These are phyloP conservation scores for Hydrangea macrophylla DNA, from an alignment of 148 eudicot genomes.

Conservation along the genomic window DNA sequence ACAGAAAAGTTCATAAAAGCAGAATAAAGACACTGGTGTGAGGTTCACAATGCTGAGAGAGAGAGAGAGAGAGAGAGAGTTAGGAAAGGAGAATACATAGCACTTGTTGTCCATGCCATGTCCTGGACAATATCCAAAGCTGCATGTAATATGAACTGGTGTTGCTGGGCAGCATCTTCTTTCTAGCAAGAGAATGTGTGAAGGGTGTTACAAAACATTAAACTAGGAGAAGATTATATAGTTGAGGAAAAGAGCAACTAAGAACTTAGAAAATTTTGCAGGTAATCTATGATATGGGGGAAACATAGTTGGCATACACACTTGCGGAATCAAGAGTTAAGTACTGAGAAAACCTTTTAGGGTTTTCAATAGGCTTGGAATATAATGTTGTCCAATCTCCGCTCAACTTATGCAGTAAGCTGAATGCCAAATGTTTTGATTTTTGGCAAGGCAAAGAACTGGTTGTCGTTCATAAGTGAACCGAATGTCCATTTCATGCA, in stretches of 20 bases:
- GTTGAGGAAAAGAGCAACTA: background rate
- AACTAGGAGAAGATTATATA: background rate
- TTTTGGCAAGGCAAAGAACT: too few relatives aligned
- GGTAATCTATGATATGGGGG: background rate
- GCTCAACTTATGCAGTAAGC: too few relatives aligned
- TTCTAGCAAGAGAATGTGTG: constrained; percentile 41
- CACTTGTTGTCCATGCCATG: constrained; percentile 99
- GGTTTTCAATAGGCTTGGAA: background rate
- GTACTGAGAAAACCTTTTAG: background rate
- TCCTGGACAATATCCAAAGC: constrained; percentile 96
- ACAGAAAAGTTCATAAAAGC: too few relatives aligned
- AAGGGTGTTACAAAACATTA: background rate
- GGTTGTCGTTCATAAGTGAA: too few relatives aligned
- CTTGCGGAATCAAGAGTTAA: too few relatives aligned
- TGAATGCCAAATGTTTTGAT: too few relatives aligned
- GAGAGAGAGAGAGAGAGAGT: background rate
- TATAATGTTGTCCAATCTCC: background rate
- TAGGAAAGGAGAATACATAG: constrained; percentile 57
- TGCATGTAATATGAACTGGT: constrained; percentile 91
- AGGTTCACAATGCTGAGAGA: background rate
- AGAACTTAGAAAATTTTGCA: background rate
- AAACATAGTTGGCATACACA: constrained; percentile 2
- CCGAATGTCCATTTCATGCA: too few relatives aligned
- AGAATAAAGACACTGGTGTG: too few relatives aligned
- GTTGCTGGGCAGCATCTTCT: constrained; percentile 93